These are phyloP conservation scores for Colletotrichum tamarilloi DNA, from an alignment of 2,329 filamentous ascomycete genomes.

Conservation along the genomic window DNA sequence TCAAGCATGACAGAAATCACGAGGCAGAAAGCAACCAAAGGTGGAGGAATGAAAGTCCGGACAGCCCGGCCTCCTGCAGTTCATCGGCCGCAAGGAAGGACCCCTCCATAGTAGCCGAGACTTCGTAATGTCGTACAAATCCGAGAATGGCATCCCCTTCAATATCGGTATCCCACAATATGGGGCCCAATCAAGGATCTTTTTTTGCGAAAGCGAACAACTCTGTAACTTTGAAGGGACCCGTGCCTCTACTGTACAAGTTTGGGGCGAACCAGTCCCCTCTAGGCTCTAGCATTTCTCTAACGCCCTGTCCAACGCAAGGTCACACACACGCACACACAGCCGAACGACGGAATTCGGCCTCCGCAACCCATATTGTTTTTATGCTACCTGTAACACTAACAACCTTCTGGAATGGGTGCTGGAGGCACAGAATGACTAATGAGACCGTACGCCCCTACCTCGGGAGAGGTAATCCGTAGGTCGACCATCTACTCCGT, in stretches of 20 bases:
- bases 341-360: neutral
- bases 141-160: conserved; percentile 6
- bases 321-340: neutral
- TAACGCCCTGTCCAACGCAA: neutral
- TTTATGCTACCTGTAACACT: neutral
- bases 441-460: neutral
- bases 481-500: too few relatives aligned
- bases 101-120: conserved; percentile 1
- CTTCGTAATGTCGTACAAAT: neutral
- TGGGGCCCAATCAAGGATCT: neutral
- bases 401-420: neutral
- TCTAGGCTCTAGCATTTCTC: neutral
- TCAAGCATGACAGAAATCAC: neutral
- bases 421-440: neutral
- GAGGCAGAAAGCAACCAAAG: neutral
- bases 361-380: neutral
- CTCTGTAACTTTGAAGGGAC: conserved; percentile 13
- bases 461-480: too few relatives aligned
- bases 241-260: neutral
- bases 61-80: neutral
- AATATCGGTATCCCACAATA: conserved; percentile 26
- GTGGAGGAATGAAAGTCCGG: neutral
- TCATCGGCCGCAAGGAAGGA: neutral
- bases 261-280: neutral
- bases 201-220: conserved; percentile 19